Evolutionary conservation across 805 yeast genomes (phyloP).

Genomic region (Ogataea allantospora): DNA sequence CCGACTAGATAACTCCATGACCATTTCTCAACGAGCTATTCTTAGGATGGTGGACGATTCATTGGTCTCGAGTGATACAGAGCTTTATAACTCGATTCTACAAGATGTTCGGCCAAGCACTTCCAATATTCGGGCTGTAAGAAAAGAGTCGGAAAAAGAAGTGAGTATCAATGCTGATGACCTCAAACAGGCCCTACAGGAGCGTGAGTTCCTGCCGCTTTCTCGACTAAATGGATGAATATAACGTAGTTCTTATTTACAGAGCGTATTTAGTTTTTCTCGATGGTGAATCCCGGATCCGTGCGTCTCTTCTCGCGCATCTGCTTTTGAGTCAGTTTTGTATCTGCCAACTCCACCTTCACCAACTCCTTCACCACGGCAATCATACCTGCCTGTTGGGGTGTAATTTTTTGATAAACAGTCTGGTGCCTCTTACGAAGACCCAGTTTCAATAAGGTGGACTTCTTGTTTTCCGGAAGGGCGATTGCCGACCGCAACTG

Average conservation of each 20-base stretch:
- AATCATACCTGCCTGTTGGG: conserved; percentile 82
- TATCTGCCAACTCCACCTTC: conserved; percentile 69
- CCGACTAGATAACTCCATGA: conserved; percentile 35
- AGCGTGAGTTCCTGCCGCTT: conserved; percentile 13
- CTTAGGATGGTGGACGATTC: conserved; percentile 40
- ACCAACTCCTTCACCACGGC: conserved; percentile 83
- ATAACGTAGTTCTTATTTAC: conserved; percentile 1
- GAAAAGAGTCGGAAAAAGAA: conserved; percentile 13
- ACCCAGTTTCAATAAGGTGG: conserved; percentile 71
- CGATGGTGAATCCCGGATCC: conserved; percentile 61
- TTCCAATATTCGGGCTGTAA: conserved; percentile 8
- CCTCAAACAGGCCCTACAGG: conserved; percentile 26
- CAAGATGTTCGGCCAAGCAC: conserved; percentile 9
- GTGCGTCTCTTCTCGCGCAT: conserved; percentile 56
- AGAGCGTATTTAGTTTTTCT: conserved; percentile 25
- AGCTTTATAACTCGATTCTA: conserved; percentile 25
- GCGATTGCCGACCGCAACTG: conserved; percentile 85
- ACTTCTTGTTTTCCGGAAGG: conserved; percentile 64
- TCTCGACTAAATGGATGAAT: neutral
- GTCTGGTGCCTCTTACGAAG: conserved; percentile 70
- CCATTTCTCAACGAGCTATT: conserved; percentile 36
- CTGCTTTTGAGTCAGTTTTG: conserved; percentile 48
- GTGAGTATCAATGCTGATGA: conserved; percentile 34
- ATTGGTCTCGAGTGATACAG: conserved; percentile 37
- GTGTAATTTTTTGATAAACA: conserved; percentile 69